A percentile compares a stretch with the other conserved stretches of the same genome.
These are phyloP conservation scores for Trametes sp. DNA, from an alignment of 1,284 basidiomycete genomes.

Conservation along the genomic window DNA sequence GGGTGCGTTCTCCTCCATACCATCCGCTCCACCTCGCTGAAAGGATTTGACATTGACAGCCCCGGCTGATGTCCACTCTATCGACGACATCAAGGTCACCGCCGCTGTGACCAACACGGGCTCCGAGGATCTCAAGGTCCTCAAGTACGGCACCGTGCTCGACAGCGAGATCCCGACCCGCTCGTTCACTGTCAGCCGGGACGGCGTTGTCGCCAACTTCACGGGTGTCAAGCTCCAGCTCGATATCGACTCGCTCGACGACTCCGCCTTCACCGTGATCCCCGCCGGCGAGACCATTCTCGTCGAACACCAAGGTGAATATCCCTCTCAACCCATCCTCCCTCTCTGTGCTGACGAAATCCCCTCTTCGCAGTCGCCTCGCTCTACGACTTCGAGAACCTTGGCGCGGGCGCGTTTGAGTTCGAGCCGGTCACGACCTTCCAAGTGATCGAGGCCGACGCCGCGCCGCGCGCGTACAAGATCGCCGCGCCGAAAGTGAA, in stretches of 20 bases:
- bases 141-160: conserved; percentile 53
- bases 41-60: conserved; percentile 5
- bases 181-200: conserved; percentile 53
- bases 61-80: conserved; percentile 42
- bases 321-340: too few relatives aligned
- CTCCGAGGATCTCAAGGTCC: conserved; percentile 47
- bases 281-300: conserved; percentile 49
- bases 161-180: conserved; percentile 52
- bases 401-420: conserved; percentile 31
- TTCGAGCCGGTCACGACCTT: conserved; percentile 30
- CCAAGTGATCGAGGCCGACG: conserved; percentile 30
- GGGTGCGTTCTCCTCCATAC: conserved; percentile 16
- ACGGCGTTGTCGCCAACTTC: conserved; percentile 49
- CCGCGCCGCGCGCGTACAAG: conserved; percentile 25
- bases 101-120: conserved; percentile 50
- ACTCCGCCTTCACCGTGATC: conserved; percentile 50
- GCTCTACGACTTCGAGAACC: conserved; percentile 35
- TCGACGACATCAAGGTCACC: conserved; percentile 49
- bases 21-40: not conserved
- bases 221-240: conserved; percentile 53
- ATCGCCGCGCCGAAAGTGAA: conserved; percentile 23
- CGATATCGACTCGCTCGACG: conserved; percentile 44
- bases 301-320: conserved; percentile 48
- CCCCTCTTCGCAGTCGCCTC: conserved; percentile 23
- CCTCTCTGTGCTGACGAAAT: not conserved